These are phyloP conservation scores for Cylindrotheca fusiformis DNA, from an alignment of 108 stramenopile genomes.

Conservation along the genomic window DNA sequence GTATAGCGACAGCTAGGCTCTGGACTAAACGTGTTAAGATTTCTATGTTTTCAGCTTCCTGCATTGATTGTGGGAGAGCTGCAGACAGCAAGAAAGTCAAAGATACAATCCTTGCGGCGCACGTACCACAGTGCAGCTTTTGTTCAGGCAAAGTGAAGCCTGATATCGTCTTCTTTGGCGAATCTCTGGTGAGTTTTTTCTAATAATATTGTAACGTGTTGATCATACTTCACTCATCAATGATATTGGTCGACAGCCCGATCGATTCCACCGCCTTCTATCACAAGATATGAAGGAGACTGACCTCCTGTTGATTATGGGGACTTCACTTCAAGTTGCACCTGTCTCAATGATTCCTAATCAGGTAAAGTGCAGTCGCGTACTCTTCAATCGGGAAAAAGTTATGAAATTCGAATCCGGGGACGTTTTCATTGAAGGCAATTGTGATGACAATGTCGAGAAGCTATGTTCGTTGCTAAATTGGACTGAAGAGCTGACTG, in stretches of 20 bases:
- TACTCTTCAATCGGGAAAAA: constrained; percentile 72
- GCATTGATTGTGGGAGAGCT: constrained; percentile 45
- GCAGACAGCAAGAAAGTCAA: constrained; percentile 57
- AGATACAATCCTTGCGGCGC: constrained; percentile 53
- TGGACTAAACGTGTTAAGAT: too few species aligned
- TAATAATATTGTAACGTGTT: neutral
- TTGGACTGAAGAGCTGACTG: constrained; percentile 67
- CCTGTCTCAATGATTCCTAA: constrained; percentile 73
- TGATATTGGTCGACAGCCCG: constrained; percentile 41
- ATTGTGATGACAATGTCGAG: constrained; percentile 75
- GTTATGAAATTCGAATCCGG: constrained; percentile 53
- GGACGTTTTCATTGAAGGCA: constrained; percentile 74
- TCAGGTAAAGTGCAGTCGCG: constrained; percentile 59
- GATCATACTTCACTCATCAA: neutral
- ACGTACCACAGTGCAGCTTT: constrained; percentile 52
- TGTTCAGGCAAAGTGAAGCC: constrained; percentile 90
- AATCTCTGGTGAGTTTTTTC: constrained; percentile 21
- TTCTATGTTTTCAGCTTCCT: too few species aligned
- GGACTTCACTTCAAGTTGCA: constrained; percentile 71
- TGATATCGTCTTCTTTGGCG: constrained; percentile 97
- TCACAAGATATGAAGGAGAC: constrained; percentile 48
- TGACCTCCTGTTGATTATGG: constrained; percentile 86
- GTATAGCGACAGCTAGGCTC: neutral
- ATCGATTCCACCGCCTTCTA: constrained; percentile 50
- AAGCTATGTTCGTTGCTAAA: constrained; percentile 54